Percentiles rank a stretch among this genome's conserved stretches.
These are phyloP conservation scores for Fusarium hostae DNA, from an alignment of 2,329 filamentous ascomycete species.

Conservation along the genomic window DNA sequence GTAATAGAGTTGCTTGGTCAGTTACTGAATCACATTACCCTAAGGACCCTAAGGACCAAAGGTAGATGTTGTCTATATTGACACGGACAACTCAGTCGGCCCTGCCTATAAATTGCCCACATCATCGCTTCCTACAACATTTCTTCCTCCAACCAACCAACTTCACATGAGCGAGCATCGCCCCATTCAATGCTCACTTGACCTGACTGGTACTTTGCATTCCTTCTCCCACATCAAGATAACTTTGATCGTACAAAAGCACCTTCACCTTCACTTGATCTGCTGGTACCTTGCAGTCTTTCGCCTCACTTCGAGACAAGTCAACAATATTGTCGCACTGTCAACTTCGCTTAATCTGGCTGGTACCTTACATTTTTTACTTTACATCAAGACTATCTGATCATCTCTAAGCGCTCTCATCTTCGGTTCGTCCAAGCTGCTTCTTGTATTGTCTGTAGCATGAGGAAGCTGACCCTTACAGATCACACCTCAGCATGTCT, in stretches of 20 bases:
- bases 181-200: accelerated
- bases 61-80: neutral
- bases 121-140: neutral
- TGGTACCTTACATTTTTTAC: neutral
- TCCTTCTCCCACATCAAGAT: accelerated
- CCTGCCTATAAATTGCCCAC: neutral
- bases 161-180: accelerated
- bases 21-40: neutral
- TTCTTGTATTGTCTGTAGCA: no score
- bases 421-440: neutral
- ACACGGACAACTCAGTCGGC: neutral
- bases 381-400: neutral
- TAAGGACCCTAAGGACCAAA: neutral
- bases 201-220: accelerated
- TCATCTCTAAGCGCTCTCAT: neutral
- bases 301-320: no score
- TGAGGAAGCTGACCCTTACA: neutral
- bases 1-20: no score
- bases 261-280: no score
- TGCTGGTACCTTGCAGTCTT: no score
- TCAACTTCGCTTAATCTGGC: neutral
- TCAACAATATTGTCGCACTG: no score
- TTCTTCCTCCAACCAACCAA: neutral
- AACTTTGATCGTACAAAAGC: neutral
- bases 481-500: neutral